Evolutionary conservation across 352 stramenopile genomes (phyloP), one percentile per base, ranked within the genome.

Genomic region (Pythium myriotylum): DNA sequence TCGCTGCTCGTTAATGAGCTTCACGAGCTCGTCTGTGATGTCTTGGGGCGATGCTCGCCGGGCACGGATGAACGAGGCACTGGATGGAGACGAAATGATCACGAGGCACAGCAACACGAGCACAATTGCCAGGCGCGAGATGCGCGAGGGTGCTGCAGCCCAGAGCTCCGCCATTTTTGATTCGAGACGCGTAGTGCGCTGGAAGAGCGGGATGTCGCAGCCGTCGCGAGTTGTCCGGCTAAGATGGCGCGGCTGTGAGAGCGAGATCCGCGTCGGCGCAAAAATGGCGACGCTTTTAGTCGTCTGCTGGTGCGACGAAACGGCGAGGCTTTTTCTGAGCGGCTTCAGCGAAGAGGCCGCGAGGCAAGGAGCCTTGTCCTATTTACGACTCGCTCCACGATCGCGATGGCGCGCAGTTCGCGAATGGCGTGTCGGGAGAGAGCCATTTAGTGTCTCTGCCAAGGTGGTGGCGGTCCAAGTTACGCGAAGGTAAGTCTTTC

Each of bases 1-100:
- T 22, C 63, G 63, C 37, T 61, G 46, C 13, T 66, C 56, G 35
- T 71, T 71, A 26, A 71, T 61, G 50, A 71, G 56, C 35, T 58
- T 37, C 16, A 70, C 51, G 43, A 70, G 43, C 55, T 70, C 33
- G 6, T 60, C 48, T 17, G 37, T 65, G n/a, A 70, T 26, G 27
- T 70, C 62, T 12, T 65, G 42, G 8, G 45, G 4, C 1, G 42
- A 58, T 10, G 65, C 5, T 12, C 50, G 62, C 7, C 62, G 62
- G 17, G 51, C 40, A 12, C 62, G 62, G 22, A 70, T 70, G 37
- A 70, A 70, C 41, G 54, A 65, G 27, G 62, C 62, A 33, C 32
- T 41, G 2, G 49, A 62, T 1, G 3, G 23, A 35, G 19, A 43
- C 2, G 57, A 26, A 33, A 51, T 26, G 17, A 19, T 46, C 5